Conservation (phyloP, 2,329 filamentous ascomycete species). For the Amesomyces nigricolor region DNA sequence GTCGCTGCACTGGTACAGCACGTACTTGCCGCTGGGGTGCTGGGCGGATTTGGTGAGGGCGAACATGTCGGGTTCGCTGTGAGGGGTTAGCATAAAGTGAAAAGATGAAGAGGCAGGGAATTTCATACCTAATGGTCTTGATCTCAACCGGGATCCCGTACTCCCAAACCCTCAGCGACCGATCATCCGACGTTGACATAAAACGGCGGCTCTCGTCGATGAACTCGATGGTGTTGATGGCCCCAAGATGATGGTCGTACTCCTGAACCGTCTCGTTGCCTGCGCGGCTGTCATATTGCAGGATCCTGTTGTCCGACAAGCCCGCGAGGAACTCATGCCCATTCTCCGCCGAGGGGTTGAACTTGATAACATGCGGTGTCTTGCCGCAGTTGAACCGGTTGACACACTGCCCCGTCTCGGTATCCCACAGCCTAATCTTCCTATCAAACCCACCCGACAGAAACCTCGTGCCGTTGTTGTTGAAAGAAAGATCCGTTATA, state of each 20-base stretch:
- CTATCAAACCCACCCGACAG: conserved; percentile 89
- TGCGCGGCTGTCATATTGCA: conserved; percentile 87
- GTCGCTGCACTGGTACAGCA: conserved; percentile 87
- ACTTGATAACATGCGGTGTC: conserved; percentile 89
- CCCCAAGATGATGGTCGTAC: conserved; percentile 97
- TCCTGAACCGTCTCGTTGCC: conserved; percentile 80
- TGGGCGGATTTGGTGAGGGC: conserved; percentile 79
- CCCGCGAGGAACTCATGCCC: conserved; percentile 89
- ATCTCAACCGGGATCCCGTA: conserved; percentile 86
- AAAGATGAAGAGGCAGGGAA: too few species aligned
- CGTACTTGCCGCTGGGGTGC: conserved; percentile 88
- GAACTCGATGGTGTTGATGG: conserved; percentile 96
- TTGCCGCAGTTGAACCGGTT: conserved; percentile 88
- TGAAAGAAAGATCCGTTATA: conserved; percentile 85
- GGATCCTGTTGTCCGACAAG: conserved; percentile 98
- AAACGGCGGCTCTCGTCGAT: conserved; percentile 92
- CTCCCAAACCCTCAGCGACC: conserved; percentile 93
- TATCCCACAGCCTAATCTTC: conserved; percentile 97
- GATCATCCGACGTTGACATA: conserved; percentile 97
- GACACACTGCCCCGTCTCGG: conserved; percentile 84
- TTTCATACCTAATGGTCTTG: conserved; percentile 61
- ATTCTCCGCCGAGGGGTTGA: conserved; percentile 74
- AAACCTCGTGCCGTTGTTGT: conserved; percentile 75
- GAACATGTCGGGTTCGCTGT: conserved; percentile 97
- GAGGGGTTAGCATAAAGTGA: conserved; percentile 4